phyloP scores from a whole-genome alignment of 2,329 filamentous ascomycete genomes.

The Xylariaceae sp. region DNA sequence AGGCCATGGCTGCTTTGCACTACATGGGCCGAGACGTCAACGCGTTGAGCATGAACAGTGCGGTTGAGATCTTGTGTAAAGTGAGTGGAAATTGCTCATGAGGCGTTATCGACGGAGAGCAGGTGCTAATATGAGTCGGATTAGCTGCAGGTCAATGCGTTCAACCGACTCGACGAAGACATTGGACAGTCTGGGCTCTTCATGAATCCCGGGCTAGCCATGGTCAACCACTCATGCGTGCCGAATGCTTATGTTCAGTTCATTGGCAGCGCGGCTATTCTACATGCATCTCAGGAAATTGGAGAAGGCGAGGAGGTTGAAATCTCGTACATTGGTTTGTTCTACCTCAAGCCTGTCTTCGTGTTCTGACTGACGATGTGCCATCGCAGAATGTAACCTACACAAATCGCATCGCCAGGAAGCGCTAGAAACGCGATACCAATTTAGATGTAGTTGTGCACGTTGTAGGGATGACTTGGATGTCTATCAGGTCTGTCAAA shows the following conservation, averaged over 20 bases:
- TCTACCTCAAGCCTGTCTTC: background rate
- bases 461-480: conserved; percentile 49
- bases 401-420: conserved; percentile 38
- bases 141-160: conserved; percentile 60
- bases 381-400: conserved; percentile 41
- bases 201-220: conserved; percentile 51
- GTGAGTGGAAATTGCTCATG: conserved; percentile 35
- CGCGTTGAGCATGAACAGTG: conserved; percentile 32
- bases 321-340: conserved; percentile 57
- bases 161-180: conserved; percentile 52
- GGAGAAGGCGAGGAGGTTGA: conserved; percentile 51
- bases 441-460: conserved; percentile 47
- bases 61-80: conserved; percentile 50
- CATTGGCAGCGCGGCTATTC: conserved; percentile 42
- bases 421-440: conserved; percentile 41
- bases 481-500: conserved; percentile 47
- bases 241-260: conserved; percentile 58
- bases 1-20: conserved; percentile 45
- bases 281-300: conserved; percentile 48
- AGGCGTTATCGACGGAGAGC: background rate
- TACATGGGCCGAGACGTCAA: conserved; percentile 37
- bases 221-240: conserved; percentile 59
- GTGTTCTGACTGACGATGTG: background rate
- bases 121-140: background rate
- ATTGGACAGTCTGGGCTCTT: conserved; percentile 50